Evolutionary conservation across 1,139 yeast species (phyloP).

Genomic region (Pichia sp.): DNA sequence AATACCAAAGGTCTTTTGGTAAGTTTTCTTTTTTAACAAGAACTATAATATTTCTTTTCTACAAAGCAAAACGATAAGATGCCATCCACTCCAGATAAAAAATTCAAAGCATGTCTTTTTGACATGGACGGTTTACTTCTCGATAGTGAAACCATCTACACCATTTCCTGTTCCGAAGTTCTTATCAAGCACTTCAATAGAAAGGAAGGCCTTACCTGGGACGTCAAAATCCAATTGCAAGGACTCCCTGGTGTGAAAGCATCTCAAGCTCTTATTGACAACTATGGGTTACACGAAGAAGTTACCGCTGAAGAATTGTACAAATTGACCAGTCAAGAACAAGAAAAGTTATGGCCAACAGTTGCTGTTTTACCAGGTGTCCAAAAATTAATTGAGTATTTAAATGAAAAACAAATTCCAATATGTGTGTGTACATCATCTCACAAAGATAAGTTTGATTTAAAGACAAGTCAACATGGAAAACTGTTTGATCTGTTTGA

Average conservation of each 20-base stretch:
- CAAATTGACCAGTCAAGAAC: slow-evolving; percentile 46
- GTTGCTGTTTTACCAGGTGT: slow-evolving; percentile 82
- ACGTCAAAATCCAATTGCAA: slow-evolving; percentile 74
- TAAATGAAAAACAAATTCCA: slow-evolving; percentile 52
- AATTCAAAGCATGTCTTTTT: slow-evolving; percentile 77
- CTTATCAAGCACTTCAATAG: slow-evolving; percentile 67
- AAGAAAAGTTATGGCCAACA: slow-evolving; percentile 52
- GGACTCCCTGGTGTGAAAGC: slow-evolving; percentile 84
- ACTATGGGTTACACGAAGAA: slow-evolving; percentile 53
- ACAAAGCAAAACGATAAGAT: too few relatives aligned
- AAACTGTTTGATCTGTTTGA: slow-evolving; percentile 60
- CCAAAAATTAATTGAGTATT: slow-evolving; percentile 50
- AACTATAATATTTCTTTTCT: too few relatives aligned
- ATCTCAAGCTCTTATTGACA: slow-evolving; percentile 56
- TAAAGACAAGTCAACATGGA: slow-evolving; percentile 64
- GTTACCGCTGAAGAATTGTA: slow-evolving; percentile 58
- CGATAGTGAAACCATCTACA: slow-evolving; percentile 87
- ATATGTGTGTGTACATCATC: slow-evolving; percentile 94
- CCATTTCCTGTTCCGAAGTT: slow-evolving; percentile 63
- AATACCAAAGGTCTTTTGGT: not conserved
- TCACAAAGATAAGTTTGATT: slow-evolving; percentile 46
- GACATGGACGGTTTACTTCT: slow-evolving; percentile 94
- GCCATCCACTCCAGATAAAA: slow-evolving; percentile 5
- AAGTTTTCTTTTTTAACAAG: not conserved
- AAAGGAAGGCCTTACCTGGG: slow-evolving; percentile 69